These are phyloP conservation scores for Corynespora cassiicola DNA, from an alignment of 2,329 filamentous ascomycete species.

Conservation along the genomic window DNA sequence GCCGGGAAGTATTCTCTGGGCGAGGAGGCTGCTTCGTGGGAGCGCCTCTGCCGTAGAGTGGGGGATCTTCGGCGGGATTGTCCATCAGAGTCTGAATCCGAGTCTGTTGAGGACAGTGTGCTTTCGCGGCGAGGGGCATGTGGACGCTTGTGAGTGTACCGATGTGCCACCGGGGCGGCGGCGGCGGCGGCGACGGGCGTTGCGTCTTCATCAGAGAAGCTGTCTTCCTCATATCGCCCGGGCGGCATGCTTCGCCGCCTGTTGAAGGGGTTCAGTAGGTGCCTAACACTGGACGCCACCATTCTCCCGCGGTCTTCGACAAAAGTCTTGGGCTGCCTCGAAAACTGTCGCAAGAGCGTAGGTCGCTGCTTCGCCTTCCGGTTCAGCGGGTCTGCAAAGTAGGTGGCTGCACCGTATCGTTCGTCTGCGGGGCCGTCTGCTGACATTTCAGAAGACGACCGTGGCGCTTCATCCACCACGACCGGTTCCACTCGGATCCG, in stretches of 20 bases:
- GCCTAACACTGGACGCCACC: slow-evolving; percentile 37
- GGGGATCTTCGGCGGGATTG: slow-evolving; percentile 31
- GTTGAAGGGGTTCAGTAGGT: slow-evolving; percentile 43
- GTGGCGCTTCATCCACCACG: slow-evolving; percentile 34
- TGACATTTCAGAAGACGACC: slow-evolving; percentile 39
- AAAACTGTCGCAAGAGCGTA: slow-evolving; percentile 49
- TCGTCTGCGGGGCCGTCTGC: slow-evolving; percentile 51
- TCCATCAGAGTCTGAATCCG: slow-evolving; percentile 38
- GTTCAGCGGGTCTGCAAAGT: slow-evolving; percentile 59
- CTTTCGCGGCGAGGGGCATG: slow-evolving; percentile 39
- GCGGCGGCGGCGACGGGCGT: slow-evolving; percentile 33
- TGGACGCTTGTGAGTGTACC: slow-evolving; percentile 39
- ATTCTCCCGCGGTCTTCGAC: slow-evolving; percentile 34
- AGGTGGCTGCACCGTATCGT: slow-evolving; percentile 51
- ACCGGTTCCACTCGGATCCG: slow-evolving; percentile 20
- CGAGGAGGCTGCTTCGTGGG: slow-evolving; percentile 50
- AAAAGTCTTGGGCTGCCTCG: slow-evolving; percentile 33
- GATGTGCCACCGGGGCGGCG: slow-evolving; percentile 23
- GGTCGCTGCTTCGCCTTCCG: slow-evolving; percentile 53
- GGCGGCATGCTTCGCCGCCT: slow-evolving; percentile 31
- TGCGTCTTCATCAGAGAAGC: slow-evolving; percentile 34
- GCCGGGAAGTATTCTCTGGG: slow-evolving; percentile 47
- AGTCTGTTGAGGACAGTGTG: slow-evolving; percentile 40
- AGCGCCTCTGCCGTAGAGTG: slow-evolving; percentile 47
- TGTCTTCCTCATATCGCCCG: slow-evolving; percentile 35